These are phyloP conservation scores for Pseudogymnoascus sp. DNA, from an alignment of 2,329 filamentous ascomycete genomes.

Conservation along the genomic window DNA sequence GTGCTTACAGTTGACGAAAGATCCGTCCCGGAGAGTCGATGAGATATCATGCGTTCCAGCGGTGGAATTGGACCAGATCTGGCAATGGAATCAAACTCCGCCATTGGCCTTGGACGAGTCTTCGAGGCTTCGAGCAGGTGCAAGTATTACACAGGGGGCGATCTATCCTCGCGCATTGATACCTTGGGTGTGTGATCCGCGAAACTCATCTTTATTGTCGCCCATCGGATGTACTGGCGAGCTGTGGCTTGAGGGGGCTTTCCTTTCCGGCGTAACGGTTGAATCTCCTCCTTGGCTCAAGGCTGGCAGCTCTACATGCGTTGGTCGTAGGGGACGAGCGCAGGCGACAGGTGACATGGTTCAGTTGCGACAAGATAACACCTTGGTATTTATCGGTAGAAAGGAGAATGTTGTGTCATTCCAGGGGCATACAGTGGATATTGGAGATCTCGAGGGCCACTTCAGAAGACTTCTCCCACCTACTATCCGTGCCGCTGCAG, in stretches of 20 bases:
- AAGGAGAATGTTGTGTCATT: constrained; percentile 25
- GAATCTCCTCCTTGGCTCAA: constrained; percentile 30
- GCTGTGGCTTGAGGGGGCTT: constrained; percentile 36
- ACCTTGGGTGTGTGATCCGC: constrained; percentile 29
- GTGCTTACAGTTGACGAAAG: constrained; percentile 20
- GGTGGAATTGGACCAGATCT: constrained; percentile 36
- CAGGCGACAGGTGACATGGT: constrained; percentile 29
- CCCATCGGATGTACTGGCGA: constrained; percentile 36
- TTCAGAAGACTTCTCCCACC: constrained; percentile 32
- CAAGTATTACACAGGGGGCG: constrained; percentile 22
- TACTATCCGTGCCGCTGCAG: constrained; percentile 23
- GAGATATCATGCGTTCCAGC: constrained; percentile 34
- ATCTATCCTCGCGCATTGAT: constrained; percentile 32
- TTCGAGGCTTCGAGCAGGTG: constrained; percentile 20
- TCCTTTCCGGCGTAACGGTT: constrained; percentile 25
- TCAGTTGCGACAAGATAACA: constrained; percentile 23
- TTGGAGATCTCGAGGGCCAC: constrained; percentile 35
- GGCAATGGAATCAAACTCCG: constrained; percentile 35
- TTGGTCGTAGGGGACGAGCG: constrained; percentile 28
- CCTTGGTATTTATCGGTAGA: constrained; percentile 24
- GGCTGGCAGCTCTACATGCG: constrained; percentile 28
- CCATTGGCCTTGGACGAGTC: constrained; percentile 31
- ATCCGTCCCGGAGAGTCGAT: constrained; percentile 22
- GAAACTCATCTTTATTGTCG: constrained; percentile 31
- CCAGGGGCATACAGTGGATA: constrained; percentile 35